Percentiles rank a stretch among this genome's conserved stretches.
phyloP scores from a whole-genome alignment of 2,329 filamentous ascomycete genomes.

The Pestalotiopsis sp. region DNA sequence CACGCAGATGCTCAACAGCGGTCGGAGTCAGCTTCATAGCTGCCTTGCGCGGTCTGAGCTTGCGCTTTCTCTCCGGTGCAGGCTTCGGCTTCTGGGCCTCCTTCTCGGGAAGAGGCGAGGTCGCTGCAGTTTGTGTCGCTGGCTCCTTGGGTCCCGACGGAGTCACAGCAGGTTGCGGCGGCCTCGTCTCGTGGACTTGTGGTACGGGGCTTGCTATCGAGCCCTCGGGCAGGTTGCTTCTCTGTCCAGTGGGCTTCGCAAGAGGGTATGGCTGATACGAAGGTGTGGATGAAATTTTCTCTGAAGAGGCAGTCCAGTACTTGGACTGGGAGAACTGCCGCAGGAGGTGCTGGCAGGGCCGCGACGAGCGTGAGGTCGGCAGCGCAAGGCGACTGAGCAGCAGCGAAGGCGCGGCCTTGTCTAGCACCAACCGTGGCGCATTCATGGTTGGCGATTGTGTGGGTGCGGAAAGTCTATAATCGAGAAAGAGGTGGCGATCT shows the following conservation, averaged over 20 bases:
- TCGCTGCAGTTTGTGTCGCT: conserved; percentile 24
- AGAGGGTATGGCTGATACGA: conserved; percentile 57
- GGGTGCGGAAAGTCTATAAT: neutral
- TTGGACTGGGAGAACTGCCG: conserved; percentile 43
- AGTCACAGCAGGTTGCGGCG: conserved; percentile 28
- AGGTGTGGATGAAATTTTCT: conserved; percentile 29
- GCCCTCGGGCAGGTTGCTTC: conserved; percentile 47
- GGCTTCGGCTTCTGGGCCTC: conserved; percentile 70
- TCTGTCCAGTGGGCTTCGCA: conserved; percentile 40
- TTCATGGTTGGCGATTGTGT: conserved; percentile 40
- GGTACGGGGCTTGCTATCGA: conserved; percentile 51
- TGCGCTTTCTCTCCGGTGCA: conserved; percentile 60
- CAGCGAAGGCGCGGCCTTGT: conserved; percentile 30
- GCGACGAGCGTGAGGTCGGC: conserved; percentile 42
- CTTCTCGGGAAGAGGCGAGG: conserved; percentile 56
- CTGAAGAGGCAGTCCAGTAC: conserved; percentile 25
- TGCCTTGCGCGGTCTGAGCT: conserved; percentile 81
- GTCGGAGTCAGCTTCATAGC: conserved; percentile 83
- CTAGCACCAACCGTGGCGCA: conserved; percentile 34
- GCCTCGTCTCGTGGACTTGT: conserved; percentile 55
- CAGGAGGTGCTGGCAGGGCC: conserved; percentile 39
- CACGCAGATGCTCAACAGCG: conserved; percentile 77
- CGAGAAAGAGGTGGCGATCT: neutral
- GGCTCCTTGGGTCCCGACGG: neutral
- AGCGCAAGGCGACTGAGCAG: conserved; percentile 26